Evolutionary conservation across 768 basidiomycete species (phyloP).

Genomic region (Tylopilus subfusipes): DNA sequence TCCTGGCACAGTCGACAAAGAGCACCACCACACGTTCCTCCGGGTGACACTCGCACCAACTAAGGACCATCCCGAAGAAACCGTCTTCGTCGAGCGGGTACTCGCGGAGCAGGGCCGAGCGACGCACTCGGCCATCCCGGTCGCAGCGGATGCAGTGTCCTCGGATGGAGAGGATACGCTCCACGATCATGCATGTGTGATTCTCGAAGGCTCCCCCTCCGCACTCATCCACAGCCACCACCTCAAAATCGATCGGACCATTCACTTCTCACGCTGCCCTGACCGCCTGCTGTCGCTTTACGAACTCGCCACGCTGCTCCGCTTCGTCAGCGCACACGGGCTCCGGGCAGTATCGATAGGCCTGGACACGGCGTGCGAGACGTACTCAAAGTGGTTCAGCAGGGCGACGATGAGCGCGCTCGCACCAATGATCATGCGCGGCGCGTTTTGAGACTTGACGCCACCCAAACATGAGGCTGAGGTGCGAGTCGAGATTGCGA

Average conservation of each 20-base stretch:
- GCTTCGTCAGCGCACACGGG: conserved; percentile 4
- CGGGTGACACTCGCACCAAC: conserved; percentile 3
- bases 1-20: not conserved
- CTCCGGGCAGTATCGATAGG: not conserved
- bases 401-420: conserved; percentile 1
- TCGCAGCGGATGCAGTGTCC: not conserved
- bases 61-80: not conserved
- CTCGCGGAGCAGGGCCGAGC: not conserved
- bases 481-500: not conserved
- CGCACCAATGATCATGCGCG: not conserved
- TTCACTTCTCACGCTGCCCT: not conserved
- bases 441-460: not conserved
- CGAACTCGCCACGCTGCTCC: conserved; percentile 10
- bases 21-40: conserved; percentile 8
- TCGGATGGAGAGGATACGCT: not conserved
- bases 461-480: not conserved
- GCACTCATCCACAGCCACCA: conserved; percentile 3
- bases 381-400: conserved; percentile 13
- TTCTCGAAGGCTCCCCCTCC: conserved; percentile 1
- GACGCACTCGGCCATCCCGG: conserved; percentile 7
- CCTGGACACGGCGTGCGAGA: conserved; percentile 7
- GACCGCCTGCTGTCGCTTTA: conserved; percentile 9
- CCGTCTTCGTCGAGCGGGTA: conserved; percentile 12
- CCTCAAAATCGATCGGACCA: not conserved
- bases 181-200: conserved; percentile 12